Conservation (phyloP, 2,329 filamentous ascomycete genomes). For the Elsinoe fawcettii region DNA sequence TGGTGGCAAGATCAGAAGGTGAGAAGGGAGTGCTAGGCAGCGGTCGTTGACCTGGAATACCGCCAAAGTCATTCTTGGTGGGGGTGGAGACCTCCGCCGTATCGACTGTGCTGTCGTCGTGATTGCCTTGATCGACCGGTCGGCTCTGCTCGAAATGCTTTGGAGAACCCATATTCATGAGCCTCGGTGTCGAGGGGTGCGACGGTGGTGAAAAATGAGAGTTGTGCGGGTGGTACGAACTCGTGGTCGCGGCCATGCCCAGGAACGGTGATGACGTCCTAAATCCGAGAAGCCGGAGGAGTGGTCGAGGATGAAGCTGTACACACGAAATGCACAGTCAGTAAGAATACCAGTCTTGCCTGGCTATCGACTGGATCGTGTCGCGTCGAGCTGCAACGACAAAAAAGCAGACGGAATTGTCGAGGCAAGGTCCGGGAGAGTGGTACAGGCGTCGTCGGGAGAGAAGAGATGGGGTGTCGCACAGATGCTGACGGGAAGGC, state of each 20-base stretch:
- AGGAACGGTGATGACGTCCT: slow-evolving; percentile 10
- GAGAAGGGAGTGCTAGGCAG: slow-evolving; percentile 37
- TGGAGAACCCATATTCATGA: slow-evolving; percentile 11
- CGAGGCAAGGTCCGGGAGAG: slow-evolving; percentile 5
- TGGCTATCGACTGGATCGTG: background rate
- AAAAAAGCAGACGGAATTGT: background rate
- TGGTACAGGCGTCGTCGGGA: slow-evolving; percentile 9
- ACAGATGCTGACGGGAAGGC: slow-evolving; percentile 7
- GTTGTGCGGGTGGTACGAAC: slow-evolving; percentile 3
- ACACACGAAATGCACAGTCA: background rate
- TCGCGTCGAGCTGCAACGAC: background rate
- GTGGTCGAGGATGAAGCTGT: too few species aligned
- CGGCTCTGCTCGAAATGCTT: background rate
- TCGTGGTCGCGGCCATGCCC: slow-evolving; percentile 14
- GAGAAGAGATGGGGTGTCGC: slow-evolving; percentile 9
- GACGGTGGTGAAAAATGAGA: slow-evolving; percentile 14
- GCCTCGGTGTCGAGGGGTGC: slow-evolving; percentile 8
- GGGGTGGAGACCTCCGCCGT: slow-evolving; percentile 45
- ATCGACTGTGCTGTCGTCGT: slow-evolving; percentile 3
- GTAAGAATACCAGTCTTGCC: background rate
- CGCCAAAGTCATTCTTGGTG: slow-evolving; percentile 49
- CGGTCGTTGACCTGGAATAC: slow-evolving; percentile 40
- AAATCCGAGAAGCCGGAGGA: slow-evolving; percentile 3
- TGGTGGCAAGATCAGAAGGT: slow-evolving; percentile 37
- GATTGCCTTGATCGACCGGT: background rate